Evolutionary conservation across 2,329 filamentous ascomycete genomes (phyloP).

Genomic region (Lachnellula suecica): DNA sequence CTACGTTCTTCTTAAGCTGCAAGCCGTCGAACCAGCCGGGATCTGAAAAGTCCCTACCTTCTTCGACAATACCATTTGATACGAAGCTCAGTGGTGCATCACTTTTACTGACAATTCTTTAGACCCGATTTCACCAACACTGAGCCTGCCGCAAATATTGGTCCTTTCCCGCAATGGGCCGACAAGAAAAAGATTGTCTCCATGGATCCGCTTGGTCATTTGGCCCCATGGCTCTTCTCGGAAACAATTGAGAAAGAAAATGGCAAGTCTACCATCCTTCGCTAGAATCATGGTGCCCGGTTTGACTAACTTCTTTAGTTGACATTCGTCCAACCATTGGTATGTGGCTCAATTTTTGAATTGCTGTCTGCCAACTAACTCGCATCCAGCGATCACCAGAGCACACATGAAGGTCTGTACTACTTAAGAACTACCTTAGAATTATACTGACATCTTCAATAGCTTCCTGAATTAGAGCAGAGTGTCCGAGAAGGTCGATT

Average conservation of each 20-base stretch:
- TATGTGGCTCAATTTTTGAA: constrained; percentile 10
- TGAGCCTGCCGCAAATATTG: constrained; percentile 86
- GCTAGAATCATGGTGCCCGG: background rate
- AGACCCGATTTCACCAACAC: constrained; percentile 77
- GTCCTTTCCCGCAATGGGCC: constrained; percentile 85
- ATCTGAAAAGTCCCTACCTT: too few species aligned
- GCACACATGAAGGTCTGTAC: constrained; percentile 36
- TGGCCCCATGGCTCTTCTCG: constrained; percentile 80
- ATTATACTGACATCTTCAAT: constrained; percentile 8
- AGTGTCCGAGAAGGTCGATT: constrained; percentile 80
- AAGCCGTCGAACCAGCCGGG: too few species aligned
- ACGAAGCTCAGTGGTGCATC: too few species aligned
- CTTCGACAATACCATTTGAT: background rate
- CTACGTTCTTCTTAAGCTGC: too few species aligned
- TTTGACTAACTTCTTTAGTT: constrained; percentile 28
- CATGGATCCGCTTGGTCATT: constrained; percentile 93
- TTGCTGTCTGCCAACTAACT: constrained; percentile 14
- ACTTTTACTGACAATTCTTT: background rate
- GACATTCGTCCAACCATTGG: constrained; percentile 37
- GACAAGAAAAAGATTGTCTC: constrained; percentile 93
- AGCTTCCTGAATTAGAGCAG: constrained; percentile 88
- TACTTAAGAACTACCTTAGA: background rate
- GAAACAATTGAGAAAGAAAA: constrained; percentile 76
- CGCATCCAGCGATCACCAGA: constrained; percentile 31
- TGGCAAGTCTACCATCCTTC: constrained; percentile 37